A percentile compares a stretch with the other conserved stretches of the same genome.
phyloP scores from a whole-genome alignment of 371 early-diverging fungal species.

The Zopfochytrium polystomum region DNA sequence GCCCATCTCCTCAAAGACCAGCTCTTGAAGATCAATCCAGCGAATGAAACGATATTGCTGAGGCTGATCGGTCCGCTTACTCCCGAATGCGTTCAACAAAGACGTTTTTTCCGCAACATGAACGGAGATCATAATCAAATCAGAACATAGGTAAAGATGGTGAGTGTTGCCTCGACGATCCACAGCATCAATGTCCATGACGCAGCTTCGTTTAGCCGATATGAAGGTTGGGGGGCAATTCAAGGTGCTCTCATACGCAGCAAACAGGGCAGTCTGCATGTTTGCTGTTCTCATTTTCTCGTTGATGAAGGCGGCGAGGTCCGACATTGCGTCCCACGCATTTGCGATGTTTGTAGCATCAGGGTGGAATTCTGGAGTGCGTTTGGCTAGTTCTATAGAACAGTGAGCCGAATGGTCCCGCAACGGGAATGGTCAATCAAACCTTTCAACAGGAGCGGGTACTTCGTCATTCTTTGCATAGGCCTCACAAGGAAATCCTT shows the following conservation, averaged over 20 bases:
- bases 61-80: neutral
- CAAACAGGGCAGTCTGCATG: conserved; percentile 28
- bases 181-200: conserved; percentile 30
- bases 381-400: conserved; percentile 55
- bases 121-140: conserved; percentile 40
- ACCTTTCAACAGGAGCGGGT: conserved; percentile 46
- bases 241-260: conserved; percentile 42
- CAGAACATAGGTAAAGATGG: conserved; percentile 43
- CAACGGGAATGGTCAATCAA: neutral
- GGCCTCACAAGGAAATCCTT: conserved; percentile 50
- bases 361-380: conserved; percentile 61
- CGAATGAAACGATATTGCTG: conserved; percentile 39
- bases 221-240: conserved; percentile 48
- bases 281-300: conserved; percentile 34
- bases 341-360: conserved; percentile 57
- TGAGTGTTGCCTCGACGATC: conserved; percentile 18
- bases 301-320: conserved; percentile 67
- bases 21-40: conserved; percentile 43
- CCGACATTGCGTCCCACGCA: conserved; percentile 59
- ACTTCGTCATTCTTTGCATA: conserved; percentile 51
- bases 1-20: neutral
- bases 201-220: conserved; percentile 27
- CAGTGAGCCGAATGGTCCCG: neutral
- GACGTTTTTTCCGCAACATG: conserved; percentile 3
- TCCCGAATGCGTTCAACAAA: neutral